phyloP scores from a whole-genome alignment of 441 rosid species.

The Bruguiera hainesii region DNA sequence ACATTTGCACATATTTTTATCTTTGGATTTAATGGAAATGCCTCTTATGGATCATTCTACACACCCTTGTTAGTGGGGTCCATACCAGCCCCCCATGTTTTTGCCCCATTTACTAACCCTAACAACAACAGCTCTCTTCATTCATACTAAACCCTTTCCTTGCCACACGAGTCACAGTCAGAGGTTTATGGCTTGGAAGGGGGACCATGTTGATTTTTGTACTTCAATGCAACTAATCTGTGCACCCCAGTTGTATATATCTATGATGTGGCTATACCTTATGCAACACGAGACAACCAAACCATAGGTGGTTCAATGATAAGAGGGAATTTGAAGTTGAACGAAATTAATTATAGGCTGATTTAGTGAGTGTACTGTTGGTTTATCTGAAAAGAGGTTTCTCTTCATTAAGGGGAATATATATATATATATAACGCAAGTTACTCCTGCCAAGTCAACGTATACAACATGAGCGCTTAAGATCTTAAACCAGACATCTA shows the following conservation, averaged over 20 bases:
- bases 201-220: constrained; percentile 31
- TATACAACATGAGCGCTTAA: no score
- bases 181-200: constrained; percentile 31
- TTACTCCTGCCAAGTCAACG: no score
- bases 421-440: no score
- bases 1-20: constrained; percentile 11
- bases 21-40: constrained; percentile 31
- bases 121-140: constrained; percentile 21
- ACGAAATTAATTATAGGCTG: no score
- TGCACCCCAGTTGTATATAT: constrained; percentile 21
- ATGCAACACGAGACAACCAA: not conserved
- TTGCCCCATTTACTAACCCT: constrained; percentile 22
- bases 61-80: constrained; percentile 18
- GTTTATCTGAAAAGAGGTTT: no score
- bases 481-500: no score
- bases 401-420: no score
- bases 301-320: not conserved
- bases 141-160: constrained; percentile 32
- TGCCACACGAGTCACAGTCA: constrained; percentile 45
- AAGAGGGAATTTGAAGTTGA: no score
- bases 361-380: no score
- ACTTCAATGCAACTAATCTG: constrained; percentile 31
- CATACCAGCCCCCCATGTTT: constrained; percentile 20
- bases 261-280: constrained; percentile 21
- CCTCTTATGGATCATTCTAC: constrained; percentile 29